These are phyloP conservation scores for Gracilaria gracilis DNA, from an alignment of 23 red algal species.

Conservation along the genomic window DNA sequence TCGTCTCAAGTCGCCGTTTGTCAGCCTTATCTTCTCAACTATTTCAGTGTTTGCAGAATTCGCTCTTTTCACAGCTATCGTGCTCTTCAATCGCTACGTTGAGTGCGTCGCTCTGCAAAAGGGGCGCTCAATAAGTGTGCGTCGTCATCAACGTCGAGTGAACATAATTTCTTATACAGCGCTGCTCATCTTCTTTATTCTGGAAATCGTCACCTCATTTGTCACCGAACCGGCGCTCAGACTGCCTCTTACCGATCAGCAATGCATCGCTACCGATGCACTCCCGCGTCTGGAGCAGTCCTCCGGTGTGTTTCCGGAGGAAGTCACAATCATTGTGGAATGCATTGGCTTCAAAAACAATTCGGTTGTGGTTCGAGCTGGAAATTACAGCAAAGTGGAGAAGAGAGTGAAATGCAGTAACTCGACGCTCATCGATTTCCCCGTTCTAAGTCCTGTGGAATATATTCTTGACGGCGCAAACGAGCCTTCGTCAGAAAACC, in stretches of 20 bases:
- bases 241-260: neutral
- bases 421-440: neutral
- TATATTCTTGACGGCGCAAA: neutral
- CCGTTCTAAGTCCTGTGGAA: neutral
- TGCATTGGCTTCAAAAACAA: neutral
- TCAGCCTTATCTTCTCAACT: neutral
- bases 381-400: neutral
- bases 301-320: neutral
- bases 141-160: neutral
- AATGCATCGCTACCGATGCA: neutral
- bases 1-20: neutral
- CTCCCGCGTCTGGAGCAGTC: neutral
- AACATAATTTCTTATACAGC: neutral
- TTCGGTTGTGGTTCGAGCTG: neutral
- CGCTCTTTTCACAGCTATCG: neutral
- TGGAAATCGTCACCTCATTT: neutral
- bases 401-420: neutral
- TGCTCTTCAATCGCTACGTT: neutral
- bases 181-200: neutral
- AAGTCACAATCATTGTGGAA: neutral
- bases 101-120: neutral
- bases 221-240: neutral
- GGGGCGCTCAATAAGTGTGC: neutral
- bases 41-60: neutral
- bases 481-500: slow-evolving; percentile 3